These are phyloP conservation scores for Argentina anserina DNA, from an alignment of 306 rosid genomes.

Conservation along the genomic window DNA sequence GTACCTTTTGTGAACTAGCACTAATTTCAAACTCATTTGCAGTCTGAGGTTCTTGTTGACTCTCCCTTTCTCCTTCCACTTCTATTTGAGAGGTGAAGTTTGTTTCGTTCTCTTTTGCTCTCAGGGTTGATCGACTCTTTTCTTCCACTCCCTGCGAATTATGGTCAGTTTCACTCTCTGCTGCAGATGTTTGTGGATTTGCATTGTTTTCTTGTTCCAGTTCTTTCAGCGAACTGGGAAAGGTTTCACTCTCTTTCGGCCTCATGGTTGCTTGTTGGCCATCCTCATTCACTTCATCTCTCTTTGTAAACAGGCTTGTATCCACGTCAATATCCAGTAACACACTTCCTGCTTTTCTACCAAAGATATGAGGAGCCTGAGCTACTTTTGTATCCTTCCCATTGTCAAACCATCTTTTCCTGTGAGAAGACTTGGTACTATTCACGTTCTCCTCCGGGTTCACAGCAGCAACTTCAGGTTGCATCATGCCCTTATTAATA, in stretches of 20 bases:
- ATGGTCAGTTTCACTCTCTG: slow-evolving; percentile 36
- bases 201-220: slow-evolving; percentile 37
- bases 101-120: slow-evolving; percentile 14
- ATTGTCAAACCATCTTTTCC: slow-evolving; percentile 37
- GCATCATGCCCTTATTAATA: slow-evolving; percentile 22
- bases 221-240: slow-evolving; percentile 26
- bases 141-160: slow-evolving; percentile 34
- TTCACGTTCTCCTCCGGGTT: slow-evolving; percentile 35
- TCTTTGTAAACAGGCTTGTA: slow-evolving; percentile 15
- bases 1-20: slow-evolving; percentile 31
- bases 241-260: slow-evolving; percentile 38
- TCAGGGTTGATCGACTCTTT: neutral
- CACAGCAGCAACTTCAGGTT: slow-evolving; percentile 34
- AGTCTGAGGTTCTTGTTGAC: slow-evolving; percentile 14
- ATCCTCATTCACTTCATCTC: slow-evolving; percentile 17
- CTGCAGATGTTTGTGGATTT: slow-evolving; percentile 1
- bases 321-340: slow-evolving; percentile 30
- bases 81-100: slow-evolving; percentile 1
- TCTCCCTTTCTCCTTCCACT: slow-evolving; percentile 19
- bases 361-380: slow-evolving; percentile 13
- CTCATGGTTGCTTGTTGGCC: slow-evolving; percentile 22
- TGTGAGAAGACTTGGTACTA: slow-evolving; percentile 29
- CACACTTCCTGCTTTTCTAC: slow-evolving; percentile 15
- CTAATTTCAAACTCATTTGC: slow-evolving; percentile 41
- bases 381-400: slow-evolving; percentile 21